A percentile compares a stretch with the other conserved stretches of the same genome.
These are phyloP conservation scores for Termitomyces sp. DNA, from an alignment of 768 basidiomycete genomes.

Conservation along the genomic window DNA sequence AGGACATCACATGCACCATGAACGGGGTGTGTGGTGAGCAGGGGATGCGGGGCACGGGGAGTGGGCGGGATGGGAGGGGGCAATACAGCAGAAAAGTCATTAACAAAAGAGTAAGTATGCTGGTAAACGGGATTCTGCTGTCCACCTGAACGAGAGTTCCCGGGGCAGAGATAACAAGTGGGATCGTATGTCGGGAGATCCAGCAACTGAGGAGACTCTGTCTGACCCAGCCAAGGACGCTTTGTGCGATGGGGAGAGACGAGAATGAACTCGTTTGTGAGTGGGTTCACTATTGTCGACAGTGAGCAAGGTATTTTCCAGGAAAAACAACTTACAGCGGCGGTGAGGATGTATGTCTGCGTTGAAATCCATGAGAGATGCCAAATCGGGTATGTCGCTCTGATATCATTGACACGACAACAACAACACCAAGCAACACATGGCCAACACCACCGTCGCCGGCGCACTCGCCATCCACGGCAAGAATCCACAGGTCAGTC, in stretches of 20 bases:
- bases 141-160: slow-evolving; percentile 75
- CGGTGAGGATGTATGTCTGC: slow-evolving; percentile 65
- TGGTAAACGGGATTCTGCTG: slow-evolving; percentile 62
- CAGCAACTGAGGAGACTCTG: slow-evolving; percentile 56
- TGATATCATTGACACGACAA: too few relatives aligned
- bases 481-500: slow-evolving; percentile 87
- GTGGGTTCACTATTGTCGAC: slow-evolving; percentile 70
- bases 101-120: slow-evolving; percentile 69
- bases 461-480: slow-evolving; percentile 93
- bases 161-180: slow-evolving; percentile 84
- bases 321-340: slow-evolving; percentile 45
- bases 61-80: slow-evolving; percentile 55
- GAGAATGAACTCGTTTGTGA: slow-evolving; percentile 72
- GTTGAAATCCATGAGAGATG: slow-evolving; percentile 40
- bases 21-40: slow-evolving; percentile 63
- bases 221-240: slow-evolving; percentile 89
- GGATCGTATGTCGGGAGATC: slow-evolving; percentile 64
- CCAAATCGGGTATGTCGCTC: too few relatives aligned
- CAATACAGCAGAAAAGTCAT: slow-evolving; percentile 81
- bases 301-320: not conserved
- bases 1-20: slow-evolving; percentile 87
- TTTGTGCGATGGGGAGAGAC: slow-evolving; percentile 89
- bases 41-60: slow-evolving; percentile 52
- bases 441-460: slow-evolving; percentile 91
- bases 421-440: slow-evolving; percentile 28